Base-by-base conservation (phyloP, 768 basidiomycete genomes). In the Trametopsis cervina region DNA sequence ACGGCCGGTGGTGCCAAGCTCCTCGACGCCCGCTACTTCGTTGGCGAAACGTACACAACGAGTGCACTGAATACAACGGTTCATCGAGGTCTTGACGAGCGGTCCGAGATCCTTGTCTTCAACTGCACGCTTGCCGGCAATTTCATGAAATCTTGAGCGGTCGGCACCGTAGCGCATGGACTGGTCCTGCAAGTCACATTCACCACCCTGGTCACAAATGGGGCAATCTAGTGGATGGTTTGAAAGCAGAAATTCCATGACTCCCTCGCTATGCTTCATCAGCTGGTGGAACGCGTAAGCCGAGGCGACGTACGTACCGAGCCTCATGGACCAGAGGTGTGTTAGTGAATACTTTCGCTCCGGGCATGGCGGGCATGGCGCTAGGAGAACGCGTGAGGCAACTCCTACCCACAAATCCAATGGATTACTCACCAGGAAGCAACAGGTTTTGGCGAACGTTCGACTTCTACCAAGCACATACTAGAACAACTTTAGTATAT, bases 141-240 rank as follows among this genome's bases (percentile, higher is more conserved):
- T 90, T 70, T 99, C 96, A 71, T 98, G 96, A 81, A 97, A 97
- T 38, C 96, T 85, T 0, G 91, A 86, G 52, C 96, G 87, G 70
- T 99, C 96, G 5, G 94, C 88, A 36, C 96, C 96, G 61, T 98
- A 99, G 46, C 95, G 86, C 93, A 98, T 98, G 12, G 95, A 95
- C 67, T 97, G 95, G 69, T 97, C 95, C 72, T 98, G 95, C 6
- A 97, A 78, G 65, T 97, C 94, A 65, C 94, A 99, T 76, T 97
- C 94, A 49, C 96, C 95, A 63, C 94, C 95, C 69, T 98, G 94
- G 64, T 99, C 96, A 60, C 96, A 99, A 54, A 98, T 88, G 18
- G 96, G 96, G 68, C 96, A 99, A 65, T 99, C 96, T 47, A 99
- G 77, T 2, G 96, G 96, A 61, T 99, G 96, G 68, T 99, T 98